Conservation (phyloP, 75 land plant genomes). For the Sequoiadendron giganteum region DNA sequence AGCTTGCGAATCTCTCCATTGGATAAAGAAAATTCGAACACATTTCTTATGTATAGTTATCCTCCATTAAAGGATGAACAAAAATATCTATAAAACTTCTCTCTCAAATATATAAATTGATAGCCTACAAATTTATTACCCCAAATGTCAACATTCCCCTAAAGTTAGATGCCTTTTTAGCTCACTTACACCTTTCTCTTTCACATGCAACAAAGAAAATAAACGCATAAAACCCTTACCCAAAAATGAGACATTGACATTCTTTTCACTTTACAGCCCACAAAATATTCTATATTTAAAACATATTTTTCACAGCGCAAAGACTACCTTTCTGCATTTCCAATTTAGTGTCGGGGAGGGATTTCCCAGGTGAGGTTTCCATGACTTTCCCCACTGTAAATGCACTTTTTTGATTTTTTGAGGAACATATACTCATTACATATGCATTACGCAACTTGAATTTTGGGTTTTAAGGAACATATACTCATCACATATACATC, state of each 20-base stretch:
- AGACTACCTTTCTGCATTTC: not conserved
- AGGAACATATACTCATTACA: not conserved
- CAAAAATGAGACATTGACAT: not conserved
- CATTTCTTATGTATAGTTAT: no score
- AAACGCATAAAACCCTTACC: not conserved
- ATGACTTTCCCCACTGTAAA: not conserved
- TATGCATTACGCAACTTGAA: not conserved
- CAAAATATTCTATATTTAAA: not conserved
- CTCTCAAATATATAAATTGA: not conserved
- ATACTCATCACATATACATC: not conserved
- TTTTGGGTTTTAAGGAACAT: not conserved
- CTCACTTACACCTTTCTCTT: not conserved
- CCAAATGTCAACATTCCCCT: not conserved
- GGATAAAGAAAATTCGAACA: no score
- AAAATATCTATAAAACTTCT: not conserved
- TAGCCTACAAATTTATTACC: not conserved
- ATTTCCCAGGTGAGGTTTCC: not conserved
- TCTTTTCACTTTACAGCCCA: not conserved
- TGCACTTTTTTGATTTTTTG: not conserved
- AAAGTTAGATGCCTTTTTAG: conserved; percentile 10
- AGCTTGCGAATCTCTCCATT: no score
- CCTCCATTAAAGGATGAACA: not conserved
- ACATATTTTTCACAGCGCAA: not conserved
- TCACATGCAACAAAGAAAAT: not conserved
- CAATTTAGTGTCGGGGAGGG: not conserved